These are phyloP conservation scores for Jaapia argillacea DNA, from an alignment of 768 basidiomycete genomes.

Conservation along the genomic window DNA sequence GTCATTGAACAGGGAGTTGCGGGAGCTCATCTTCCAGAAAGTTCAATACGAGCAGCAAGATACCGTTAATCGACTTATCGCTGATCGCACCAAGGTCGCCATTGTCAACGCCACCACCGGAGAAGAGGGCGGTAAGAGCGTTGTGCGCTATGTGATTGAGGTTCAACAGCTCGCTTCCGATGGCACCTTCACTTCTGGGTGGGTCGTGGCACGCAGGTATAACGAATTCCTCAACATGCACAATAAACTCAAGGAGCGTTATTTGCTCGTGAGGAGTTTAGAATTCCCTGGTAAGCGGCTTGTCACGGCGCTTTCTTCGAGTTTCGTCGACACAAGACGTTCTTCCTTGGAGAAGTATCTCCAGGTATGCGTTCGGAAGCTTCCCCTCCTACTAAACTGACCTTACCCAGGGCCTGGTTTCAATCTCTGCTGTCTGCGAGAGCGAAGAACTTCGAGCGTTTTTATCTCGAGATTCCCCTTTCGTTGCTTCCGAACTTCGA, in stretches of 20 bases:
- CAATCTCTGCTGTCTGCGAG: conserved; percentile 68
- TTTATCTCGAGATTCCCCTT: conserved; percentile 81
- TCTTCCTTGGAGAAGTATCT: conserved; percentile 81
- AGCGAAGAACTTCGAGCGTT: conserved; percentile 77
- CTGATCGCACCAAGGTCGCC: conserved; percentile 74
- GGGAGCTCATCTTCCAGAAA: conserved; percentile 83
- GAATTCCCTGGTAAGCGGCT: conserved; percentile 94
- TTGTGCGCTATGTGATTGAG: conserved; percentile 87
- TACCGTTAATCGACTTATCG: conserved; percentile 76
- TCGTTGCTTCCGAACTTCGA: conserved; percentile 46
- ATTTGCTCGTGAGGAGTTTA: conserved; percentile 51
- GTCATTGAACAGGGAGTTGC: conserved; percentile 71
- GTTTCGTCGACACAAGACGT: conserved; percentile 76
- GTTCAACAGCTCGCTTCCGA: conserved; percentile 81
- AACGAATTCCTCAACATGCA: conserved; percentile 93
- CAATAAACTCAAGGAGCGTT: conserved; percentile 72
- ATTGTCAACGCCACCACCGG: conserved; percentile 78
- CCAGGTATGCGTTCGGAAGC: conserved; percentile 45
- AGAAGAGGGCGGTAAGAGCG: conserved; percentile 81
- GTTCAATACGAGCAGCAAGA: conserved; percentile 93
- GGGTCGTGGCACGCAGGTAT: conserved; percentile 90
- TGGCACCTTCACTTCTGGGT: conserved; percentile 73
- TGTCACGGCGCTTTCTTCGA: conserved; percentile 78
- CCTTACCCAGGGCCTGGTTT: conserved; percentile 50
- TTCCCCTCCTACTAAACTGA: conserved; percentile 2